Evolutionary conservation across 257 asterid species (phyloP), one percentile per base, ranked within the genome.

Genomic region (Echites panduratus): DNA sequence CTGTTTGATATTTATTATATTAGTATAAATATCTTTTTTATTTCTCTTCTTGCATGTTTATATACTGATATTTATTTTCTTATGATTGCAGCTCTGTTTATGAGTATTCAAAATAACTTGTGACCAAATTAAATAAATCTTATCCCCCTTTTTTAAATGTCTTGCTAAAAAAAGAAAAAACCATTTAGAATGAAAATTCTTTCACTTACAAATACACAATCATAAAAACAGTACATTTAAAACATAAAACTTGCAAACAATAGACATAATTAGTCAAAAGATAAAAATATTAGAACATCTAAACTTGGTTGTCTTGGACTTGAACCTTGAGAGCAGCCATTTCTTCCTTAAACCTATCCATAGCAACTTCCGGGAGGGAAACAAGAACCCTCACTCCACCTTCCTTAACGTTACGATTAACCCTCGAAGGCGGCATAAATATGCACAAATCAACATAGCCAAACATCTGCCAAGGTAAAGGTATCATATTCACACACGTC

Each of bases 371-470:
- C 26, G 78, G 78, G 10, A 74, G 66, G 3, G 78, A 66, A 66
- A 74, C 78, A 12, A 74, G 71, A 2, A 66, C 72, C 26, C 78
- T 74, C 7, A 74, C 72, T 52, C 78, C 78, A 22, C 78, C 78
- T 65, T 65, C 63, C 50, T 22, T 74, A 24, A 57, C 48, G 38
- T 24, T 12, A 19, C 19, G 13, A 50, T 50, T 50, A 14, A 35
- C 19, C 48, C 71, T 74, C 1, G 67, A 74, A 7, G 78, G 44
- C 4, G 78, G 78, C 78, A 74, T 47, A 10, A 74, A 74, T 12
- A 74, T 66, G 32, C 73, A 74, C 57, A 74, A 27, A 29, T 66
- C 78, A 49, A 66, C 72, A 53, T 53, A 74, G 48, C 78, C 78
- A 53, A 74, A 74, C 71, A 63, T 74, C 22, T 74, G 16, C 78